A percentile compares a stretch with the other conserved stretches of the same genome.
phyloP scores from a whole-genome alignment of 176 grass and related monocot genomes.

The Bonia amplexicaulis region DNA sequence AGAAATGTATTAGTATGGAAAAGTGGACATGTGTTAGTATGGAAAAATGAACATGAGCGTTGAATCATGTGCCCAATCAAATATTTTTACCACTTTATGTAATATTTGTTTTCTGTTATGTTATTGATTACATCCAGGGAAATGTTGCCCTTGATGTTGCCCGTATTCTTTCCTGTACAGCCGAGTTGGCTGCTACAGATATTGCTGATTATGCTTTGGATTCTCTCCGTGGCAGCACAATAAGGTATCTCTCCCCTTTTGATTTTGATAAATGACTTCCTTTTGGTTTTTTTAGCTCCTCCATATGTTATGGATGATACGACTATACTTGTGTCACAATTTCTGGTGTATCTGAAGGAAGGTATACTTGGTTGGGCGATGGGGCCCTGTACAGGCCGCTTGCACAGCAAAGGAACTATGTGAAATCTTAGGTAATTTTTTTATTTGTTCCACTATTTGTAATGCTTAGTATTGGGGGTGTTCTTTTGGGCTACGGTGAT shows the following conservation, averaged over 20 bases:
- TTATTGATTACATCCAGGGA: conserved; percentile 44
- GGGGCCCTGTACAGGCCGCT: conserved; percentile 76
- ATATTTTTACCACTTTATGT: background rate
- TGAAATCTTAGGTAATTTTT: conserved; percentile 73
- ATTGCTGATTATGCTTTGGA: conserved; percentile 81
- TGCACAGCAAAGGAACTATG: conserved; percentile 91
- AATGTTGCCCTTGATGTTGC: conserved; percentile 98
- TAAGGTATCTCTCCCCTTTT: conserved; percentile 50
- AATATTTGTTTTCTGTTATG: background rate
- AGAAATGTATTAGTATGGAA: background rate
- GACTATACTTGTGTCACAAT: conserved; percentile 19
- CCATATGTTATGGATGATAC: conserved; percentile 1
- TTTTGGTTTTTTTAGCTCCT: background rate
- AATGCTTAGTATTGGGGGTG: background rate
- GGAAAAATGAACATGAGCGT: background rate
- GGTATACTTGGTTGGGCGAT: conserved; percentile 56
- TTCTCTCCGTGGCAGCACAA: conserved; percentile 56
- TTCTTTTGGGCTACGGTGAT: too few relatives aligned
- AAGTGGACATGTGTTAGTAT: background rate
- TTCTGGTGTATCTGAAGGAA: conserved; percentile 50
- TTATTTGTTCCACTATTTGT: conserved; percentile 12
- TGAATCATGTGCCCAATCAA: background rate
- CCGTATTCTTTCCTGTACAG: conserved; percentile 62
- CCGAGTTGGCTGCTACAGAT: conserved; percentile 78
- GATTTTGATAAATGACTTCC: background rate